A percentile compares a stretch with the other conserved stretches of the same genome.
Conservation (phyloP, 352 stramenopile genomes). For the Plasmopara halstedii region DNA sequence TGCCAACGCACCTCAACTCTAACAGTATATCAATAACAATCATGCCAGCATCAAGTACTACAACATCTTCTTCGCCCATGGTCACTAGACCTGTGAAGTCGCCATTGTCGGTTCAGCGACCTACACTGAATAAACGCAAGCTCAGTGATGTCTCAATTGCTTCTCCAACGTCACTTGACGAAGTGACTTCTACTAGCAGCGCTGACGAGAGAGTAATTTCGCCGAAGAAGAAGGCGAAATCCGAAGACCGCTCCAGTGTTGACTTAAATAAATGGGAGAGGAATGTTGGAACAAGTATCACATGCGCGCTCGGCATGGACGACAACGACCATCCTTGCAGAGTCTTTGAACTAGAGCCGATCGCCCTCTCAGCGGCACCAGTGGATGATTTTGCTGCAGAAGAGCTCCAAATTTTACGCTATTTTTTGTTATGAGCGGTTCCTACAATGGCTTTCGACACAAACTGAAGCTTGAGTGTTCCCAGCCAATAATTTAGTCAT, state of each 20-base stretch:
- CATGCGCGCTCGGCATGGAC: constrained; percentile 14
- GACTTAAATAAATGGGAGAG: constrained; percentile 29
- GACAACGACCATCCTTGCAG: constrained; percentile 3
- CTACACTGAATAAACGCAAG: constrained; percentile 44
- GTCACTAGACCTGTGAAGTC: constrained; percentile 15
- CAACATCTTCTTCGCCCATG: constrained; percentile 2
- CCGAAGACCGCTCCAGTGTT: constrained; percentile 10
- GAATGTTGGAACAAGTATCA: constrained; percentile 18
- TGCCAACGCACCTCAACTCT: neutral
- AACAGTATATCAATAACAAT: neutral
- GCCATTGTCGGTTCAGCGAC: constrained; percentile 33
- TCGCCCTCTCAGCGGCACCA: constrained; percentile 18
- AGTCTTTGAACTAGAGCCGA: constrained; percentile 8
- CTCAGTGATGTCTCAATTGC: constrained; percentile 13
- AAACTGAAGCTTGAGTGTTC: neutral
- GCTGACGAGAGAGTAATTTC: constrained; percentile 29
- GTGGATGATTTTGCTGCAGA: constrained; percentile 19
- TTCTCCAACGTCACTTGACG: constrained; percentile 34
- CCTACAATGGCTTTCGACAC: no score
- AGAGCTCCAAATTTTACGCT: constrained; percentile 35
- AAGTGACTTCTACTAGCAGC: constrained; percentile 7
- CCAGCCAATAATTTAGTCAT: neutral
- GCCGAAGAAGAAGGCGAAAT: constrained; percentile 38
- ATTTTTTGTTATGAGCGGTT: constrained; percentile 34
- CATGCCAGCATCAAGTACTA: constrained; percentile 5